Evolutionary conservation across 352 stramenopile species (phyloP).

Genomic region (Lagenidium sp.): DNA sequence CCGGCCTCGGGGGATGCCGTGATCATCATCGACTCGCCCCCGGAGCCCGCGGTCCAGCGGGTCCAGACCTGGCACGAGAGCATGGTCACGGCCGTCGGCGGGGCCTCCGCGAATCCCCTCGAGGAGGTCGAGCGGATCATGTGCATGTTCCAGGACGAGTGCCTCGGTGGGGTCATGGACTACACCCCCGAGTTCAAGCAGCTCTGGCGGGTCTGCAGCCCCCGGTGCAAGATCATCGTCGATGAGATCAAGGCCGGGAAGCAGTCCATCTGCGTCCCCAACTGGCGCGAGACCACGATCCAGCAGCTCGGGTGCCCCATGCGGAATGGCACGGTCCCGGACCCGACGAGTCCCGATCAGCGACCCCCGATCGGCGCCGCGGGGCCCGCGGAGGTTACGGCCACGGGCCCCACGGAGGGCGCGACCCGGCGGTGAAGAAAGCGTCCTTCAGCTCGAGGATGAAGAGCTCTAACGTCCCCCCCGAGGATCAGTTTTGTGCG

Average conservation of each 20-base stretch:
- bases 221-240: constrained; percentile 8
- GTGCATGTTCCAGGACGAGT: constrained; percentile 12
- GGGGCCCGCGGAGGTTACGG: too few relatives aligned
- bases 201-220: constrained; percentile 3
- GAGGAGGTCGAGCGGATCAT: constrained; percentile 16
- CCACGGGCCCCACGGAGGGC: too few relatives aligned
- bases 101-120: not conserved
- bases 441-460: too few relatives aligned
- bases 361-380: too few relatives aligned
- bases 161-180: constrained; percentile 8
- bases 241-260: constrained; percentile 3
- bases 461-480: too few relatives aligned
- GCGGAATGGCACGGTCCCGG: too few relatives aligned
- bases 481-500: too few relatives aligned
- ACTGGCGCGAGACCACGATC: constrained; percentile 1
- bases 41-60: not conserved
- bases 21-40: not conserved
- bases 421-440: too few relatives aligned
- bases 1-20: not conserved
- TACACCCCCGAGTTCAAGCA: constrained; percentile 11
- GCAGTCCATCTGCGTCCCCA: constrained; percentile 2
- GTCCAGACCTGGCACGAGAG: constrained; percentile 1
- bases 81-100: not conserved
- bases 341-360: too few relatives aligned
- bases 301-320: constrained; percentile 3